These are phyloP conservation scores for Dactylella cylindrospora DNA, from an alignment of 2,329 filamentous ascomycete species.

Conservation along the genomic window DNA sequence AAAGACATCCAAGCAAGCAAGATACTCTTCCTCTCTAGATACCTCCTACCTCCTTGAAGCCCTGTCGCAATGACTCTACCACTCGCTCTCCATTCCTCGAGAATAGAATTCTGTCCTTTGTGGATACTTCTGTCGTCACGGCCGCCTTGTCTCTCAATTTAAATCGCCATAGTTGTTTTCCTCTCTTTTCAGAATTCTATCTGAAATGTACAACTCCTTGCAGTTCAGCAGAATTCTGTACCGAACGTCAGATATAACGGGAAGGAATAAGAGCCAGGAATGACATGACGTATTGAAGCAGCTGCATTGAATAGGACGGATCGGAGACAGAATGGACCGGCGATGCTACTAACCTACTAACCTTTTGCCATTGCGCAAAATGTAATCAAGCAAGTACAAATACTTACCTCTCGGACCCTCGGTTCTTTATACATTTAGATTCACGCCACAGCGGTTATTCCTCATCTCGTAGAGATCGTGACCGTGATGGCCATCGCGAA, in stretches of 20 bases:
- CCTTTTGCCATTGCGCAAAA: constrained; percentile 13
- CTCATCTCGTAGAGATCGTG: constrained; percentile 41
- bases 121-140: constrained; percentile 29
- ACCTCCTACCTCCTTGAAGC: constrained; percentile 2
- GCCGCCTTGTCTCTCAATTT: constrained; percentile 16
- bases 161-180: constrained; percentile 27
- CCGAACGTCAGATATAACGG: too few species aligned
- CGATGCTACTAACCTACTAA: constrained; percentile 35
- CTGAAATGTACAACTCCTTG: constrained; percentile 33
- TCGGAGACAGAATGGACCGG: not conserved
- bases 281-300: constrained; percentile 1
- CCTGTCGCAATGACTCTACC: constrained; percentile 25
- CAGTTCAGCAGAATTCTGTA: constrained; percentile 26
- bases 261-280: not conserved
- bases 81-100: constrained; percentile 22
- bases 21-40: constrained; percentile 32
- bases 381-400: constrained; percentile 41
- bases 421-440: constrained; percentile 37
- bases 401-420: constrained; percentile 42
- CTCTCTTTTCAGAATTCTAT: constrained; percentile 30
- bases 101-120: constrained; percentile 16
- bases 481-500: constrained; percentile 42
- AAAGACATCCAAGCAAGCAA: constrained; percentile 44
- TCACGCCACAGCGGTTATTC: constrained; percentile 43
- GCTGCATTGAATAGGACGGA: not conserved